Percentiles rank a stretch among this genome's conserved stretches.
Evolutionary conservation across 345 rosid species (phyloP).

Genomic region (Rhizophora mangle): DNA sequence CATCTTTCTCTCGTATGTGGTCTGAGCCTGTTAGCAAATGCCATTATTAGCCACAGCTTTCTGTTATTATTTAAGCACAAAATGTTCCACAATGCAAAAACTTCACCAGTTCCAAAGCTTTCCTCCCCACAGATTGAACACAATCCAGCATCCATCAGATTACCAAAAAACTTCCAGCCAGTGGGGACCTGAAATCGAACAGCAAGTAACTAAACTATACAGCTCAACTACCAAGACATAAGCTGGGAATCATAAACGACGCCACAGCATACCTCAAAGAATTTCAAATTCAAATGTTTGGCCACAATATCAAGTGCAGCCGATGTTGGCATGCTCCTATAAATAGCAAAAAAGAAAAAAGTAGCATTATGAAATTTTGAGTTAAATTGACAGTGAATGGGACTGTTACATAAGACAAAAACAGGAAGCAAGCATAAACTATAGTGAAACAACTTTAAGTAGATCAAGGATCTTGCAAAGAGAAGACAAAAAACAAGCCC

Average conservation of each 20-base stretch:
- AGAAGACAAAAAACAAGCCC: no score
- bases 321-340: slow-evolving; percentile 99
- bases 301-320: slow-evolving; percentile 99
- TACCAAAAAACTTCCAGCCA: slow-evolving; percentile 99
- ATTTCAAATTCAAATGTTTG: slow-evolving; percentile 70
- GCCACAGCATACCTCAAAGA: slow-evolving; percentile 72
- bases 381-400: background rate
- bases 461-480: no score
- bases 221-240: background rate
- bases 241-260: slow-evolving; percentile 3
- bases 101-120: slow-evolving; percentile 97
- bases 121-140: slow-evolving; percentile 99
- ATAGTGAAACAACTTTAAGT: no score
- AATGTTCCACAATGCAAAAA: slow-evolving; percentile 6
- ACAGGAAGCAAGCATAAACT: no score
- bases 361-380: background rate
- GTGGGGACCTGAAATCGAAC: slow-evolving; percentile 75
- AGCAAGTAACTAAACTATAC: slow-evolving; percentile 17
- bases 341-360: slow-evolving; percentile 16
- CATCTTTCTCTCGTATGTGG: slow-evolving; percentile 98
- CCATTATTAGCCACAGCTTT: slow-evolving; percentile 16
- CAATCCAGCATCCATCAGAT: slow-evolving; percentile 95
- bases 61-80: background rate
- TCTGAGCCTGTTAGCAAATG: slow-evolving; percentile 67
- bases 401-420: background rate